Evolutionary conservation across 2,329 filamentous ascomycete genomes (phyloP).

Genomic region (Fusarium globosum): DNA sequence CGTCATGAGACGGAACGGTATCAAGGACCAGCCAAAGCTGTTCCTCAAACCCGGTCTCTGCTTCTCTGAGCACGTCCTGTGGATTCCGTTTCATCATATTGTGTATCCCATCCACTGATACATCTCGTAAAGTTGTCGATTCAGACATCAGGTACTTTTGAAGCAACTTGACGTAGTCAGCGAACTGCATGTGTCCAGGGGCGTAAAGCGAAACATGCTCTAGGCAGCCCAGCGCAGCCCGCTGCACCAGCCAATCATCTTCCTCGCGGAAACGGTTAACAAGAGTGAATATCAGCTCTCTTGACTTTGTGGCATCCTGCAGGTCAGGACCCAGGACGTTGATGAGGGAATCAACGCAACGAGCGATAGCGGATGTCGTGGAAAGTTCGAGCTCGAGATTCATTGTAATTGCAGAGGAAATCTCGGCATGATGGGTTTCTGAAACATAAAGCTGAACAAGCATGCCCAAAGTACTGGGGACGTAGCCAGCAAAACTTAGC

Average conservation of each 20-base stretch:
- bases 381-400: constrained; percentile 90
- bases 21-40: constrained; percentile 93
- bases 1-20: constrained; percentile 76
- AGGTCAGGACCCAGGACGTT: constrained; percentile 96
- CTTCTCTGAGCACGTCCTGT: constrained; percentile 80
- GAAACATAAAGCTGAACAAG: constrained; percentile 91
- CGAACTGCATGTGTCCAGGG: constrained; percentile 85
- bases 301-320: constrained; percentile 90
- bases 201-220: constrained; percentile 95
- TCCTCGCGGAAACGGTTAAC: constrained; percentile 86
- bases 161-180: constrained; percentile 82
- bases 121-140: constrained; percentile 76
- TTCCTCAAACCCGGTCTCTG: constrained; percentile 84
- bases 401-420: constrained; percentile 81
- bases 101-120: constrained; percentile 87
- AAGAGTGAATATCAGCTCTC: constrained; percentile 89
- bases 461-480: constrained; percentile 92
- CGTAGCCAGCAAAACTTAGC: constrained; percentile 89
- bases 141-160: constrained; percentile 81
- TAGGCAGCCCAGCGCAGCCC: constrained; percentile 82
- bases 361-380: constrained; percentile 83
- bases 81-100: constrained; percentile 96
- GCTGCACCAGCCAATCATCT: constrained; percentile 74
- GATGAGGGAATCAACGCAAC: constrained; percentile 93
- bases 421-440: constrained; percentile 90